Evolutionary conservation across 371 early-diverging fungal species (phyloP), one percentile per base, ranked within the genome.

Genomic region (Choanephora cucurbitarum): DNA sequence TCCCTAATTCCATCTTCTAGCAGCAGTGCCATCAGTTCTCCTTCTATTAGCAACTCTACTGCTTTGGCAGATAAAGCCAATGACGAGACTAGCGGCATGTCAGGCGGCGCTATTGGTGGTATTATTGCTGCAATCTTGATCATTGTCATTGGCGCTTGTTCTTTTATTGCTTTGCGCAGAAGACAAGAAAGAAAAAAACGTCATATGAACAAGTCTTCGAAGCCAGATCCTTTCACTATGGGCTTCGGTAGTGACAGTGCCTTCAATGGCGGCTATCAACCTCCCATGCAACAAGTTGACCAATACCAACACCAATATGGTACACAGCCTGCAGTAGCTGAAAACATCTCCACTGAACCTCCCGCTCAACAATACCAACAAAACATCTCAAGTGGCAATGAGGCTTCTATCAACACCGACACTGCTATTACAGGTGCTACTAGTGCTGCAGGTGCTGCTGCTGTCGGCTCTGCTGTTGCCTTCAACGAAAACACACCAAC

Each of bases 71-170:
- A 32, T 10, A 40, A 44, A 33, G 24, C 46, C 21, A 32, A 22
- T 22, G 18, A 15, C 7, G 19, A 42, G 3, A 47, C n/a, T 39
- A 39, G 49, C 17, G 79, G 80, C 15, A 41, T 72, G 19, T 79
- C 80, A 3, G 67, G 72, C 43, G 82, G 75, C 6, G 68, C 75
- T n/a, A 72, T 81, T 42, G 82, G 72, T 41, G 82, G 79, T 24
- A 73, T 79, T 55, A 63, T 65, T 11, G 74, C 58, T 2, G 79
- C 74, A n/a, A 64, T 72, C 6, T 49, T 66, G 6, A 52, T 66
- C 21, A 57, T 69, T 13, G 52, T 72, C 15, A 65, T 48, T 4
- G 71, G 77, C 24, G 68, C 53, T 5, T 34, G 70, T n/a, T 78
- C 73, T 9, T 62, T 72, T 56, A 57, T 82, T 47, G 41, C 70